Base-by-base conservation (phyloP, 192 early-diverging fungal genomes). In the Helicostylum pulchrum region DNA sequence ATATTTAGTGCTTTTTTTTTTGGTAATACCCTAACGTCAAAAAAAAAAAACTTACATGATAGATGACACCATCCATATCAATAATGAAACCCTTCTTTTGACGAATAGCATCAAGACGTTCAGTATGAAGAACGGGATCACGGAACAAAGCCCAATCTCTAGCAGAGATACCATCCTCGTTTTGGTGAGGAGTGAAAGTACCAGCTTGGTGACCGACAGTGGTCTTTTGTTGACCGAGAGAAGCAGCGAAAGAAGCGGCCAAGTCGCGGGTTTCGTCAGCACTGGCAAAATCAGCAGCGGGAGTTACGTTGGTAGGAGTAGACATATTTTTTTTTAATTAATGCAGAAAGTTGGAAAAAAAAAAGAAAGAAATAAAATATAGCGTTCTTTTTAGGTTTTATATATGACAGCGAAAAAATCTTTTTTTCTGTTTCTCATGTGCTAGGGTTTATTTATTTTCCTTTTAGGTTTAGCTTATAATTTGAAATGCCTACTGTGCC, bases 21-120 rank as follows among this genome's bases (percentile, higher is more conserved):
- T 39, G 48, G 53, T 12, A 47, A 2, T 19, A 32, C 23, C 23
- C 44, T 62, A 48, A n/a, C n/a, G n/a, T n/a, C 36, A 55, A 46
- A 78, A 64, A 26, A 26, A 5, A 39, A 3, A 47, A 52, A 3
- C 9, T 70, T 74, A 72, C 76, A 47, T 84, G 82, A 49, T 84
- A 86, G 53, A 83, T 82, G 10, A 86, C 84, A 20, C 84, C 84
- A 54, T 85, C 84, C 84, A 85, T 85, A 70, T 85, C 84, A 65
- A 73, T 74, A 43, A 86, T 81, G 64, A 78, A 86, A n/a, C 73
- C 82, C 62, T 79, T 78, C 70, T 85, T 78, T 12, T 31, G 19
- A 43, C 77, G 77, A 59, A 78, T 74, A 7, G 53, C 43, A 11
- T 64, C 69, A 7, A 78, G 51, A 17, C 72, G 67, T 46, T 65